Evolutionary conservation across 1,284 basidiomycete species (phyloP), one percentile per base, ranked within the genome.

Genomic region (Ustilago tritici): DNA sequence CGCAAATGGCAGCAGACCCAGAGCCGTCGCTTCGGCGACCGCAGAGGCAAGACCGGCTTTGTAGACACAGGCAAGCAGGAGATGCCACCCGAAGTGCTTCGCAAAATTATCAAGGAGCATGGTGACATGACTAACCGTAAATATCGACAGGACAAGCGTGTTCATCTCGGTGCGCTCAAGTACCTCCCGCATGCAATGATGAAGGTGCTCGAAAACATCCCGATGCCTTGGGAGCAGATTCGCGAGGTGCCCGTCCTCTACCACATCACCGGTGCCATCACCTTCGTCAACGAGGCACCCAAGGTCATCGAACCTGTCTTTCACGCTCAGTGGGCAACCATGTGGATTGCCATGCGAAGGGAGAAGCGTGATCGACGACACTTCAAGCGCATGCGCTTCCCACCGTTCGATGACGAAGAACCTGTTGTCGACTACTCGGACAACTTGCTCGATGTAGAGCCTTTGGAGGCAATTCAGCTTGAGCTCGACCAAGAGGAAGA

Each of bases 341-440:
- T 99, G 97, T 99, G 97, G 97, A 89, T 99, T 43, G 96, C 97
- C 23, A 99, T 99, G 97, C 91, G 97, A 79, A 89, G 97, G 79
- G 97, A 99, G 88, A 99, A 99, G 89, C 92, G 97, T 69, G 97
- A 99, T 87, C 93, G 97, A 85, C 90, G 97, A 61, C 97, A 99
- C 87, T 99, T 99, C 89, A 99, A 99, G 89, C 94, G 97, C 60
- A 99, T 99, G 95, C 92, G 97, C n/a, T 99, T 99, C 89, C 97
- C 97, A 41, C 97, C 97, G 0, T 99, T 99, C 84, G 97, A 99
- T 83, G 97, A 99, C 84, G 97, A 99, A 88, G 97, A 99, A 86
- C 84, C 83, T 43, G 81, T 97, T 12, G 78, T 84, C n/a, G 84
- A 85, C 71, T 85, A 86, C 53, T 80, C 81, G 67, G 97, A 99